These are phyloP conservation scores for Asterophora lycoperdoides DNA, from an alignment of 768 basidiomycete genomes.

Conservation along the genomic window DNA sequence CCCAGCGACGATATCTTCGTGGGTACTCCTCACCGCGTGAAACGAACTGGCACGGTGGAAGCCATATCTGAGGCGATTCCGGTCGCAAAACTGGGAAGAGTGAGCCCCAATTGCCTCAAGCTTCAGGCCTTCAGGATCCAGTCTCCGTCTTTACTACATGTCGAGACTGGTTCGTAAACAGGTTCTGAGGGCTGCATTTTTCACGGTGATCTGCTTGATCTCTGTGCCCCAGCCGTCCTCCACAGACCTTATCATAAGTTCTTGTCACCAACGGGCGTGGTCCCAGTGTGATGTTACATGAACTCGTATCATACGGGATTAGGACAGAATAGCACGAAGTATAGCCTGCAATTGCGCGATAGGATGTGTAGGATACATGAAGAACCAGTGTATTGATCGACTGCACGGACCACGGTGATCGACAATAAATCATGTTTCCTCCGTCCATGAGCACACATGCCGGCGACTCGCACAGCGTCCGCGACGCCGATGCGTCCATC, in stretches of 20 bases:
- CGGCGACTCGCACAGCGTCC: not conserved
- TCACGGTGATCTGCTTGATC: slow-evolving; percentile 52
- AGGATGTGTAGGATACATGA: no score
- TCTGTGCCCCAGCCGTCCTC: slow-evolving; percentile 36
- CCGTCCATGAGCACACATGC: slow-evolving; percentile 13
- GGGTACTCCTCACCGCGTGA: slow-evolving; percentile 51
- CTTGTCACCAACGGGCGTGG: no score
- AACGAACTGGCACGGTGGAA: no score
- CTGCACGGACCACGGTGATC: not conserved
- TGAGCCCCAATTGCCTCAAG: no score
- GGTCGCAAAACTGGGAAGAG: slow-evolving; percentile 21
- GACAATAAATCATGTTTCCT: slow-evolving; percentile 21
- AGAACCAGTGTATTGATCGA: no score
- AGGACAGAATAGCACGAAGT: no score
- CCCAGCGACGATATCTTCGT: slow-evolving; percentile 47
- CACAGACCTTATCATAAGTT: slow-evolving; percentile 35
- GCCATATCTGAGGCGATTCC: no score
- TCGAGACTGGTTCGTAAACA: no score
- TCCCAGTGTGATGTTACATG: no score
- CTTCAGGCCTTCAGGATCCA: no score
- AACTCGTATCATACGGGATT: no score
- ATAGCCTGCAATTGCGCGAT: no score
- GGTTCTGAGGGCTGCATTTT: slow-evolving; percentile 51
- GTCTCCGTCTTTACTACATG: not conserved
- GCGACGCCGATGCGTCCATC: slow-evolving; percentile 56